These are phyloP conservation scores for Syncephalastrum racemosum DNA, from an alignment of 371 early-diverging fungal species.

Conservation along the genomic window DNA sequence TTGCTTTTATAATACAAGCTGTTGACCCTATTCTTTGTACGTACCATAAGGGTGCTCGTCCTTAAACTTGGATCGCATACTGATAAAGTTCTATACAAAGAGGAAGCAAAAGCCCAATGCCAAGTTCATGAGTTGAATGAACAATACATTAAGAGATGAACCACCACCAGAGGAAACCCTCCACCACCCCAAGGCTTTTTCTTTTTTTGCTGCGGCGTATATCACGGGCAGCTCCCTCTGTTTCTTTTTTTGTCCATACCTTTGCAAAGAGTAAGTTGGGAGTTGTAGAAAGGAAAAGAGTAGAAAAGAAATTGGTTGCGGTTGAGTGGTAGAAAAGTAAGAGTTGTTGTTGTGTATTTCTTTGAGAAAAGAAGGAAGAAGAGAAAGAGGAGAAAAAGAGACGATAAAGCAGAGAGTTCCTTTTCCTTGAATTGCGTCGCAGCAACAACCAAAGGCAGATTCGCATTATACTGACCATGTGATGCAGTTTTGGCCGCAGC, in stretches of 20 bases:
- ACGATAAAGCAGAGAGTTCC: too few species aligned
- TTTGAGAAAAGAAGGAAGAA: neutral
- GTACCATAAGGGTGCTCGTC: conserved; percentile 95
- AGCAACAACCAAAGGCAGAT: too few species aligned
- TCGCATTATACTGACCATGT: too few species aligned
- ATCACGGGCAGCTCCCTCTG: neutral
- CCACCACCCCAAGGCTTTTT: too few species aligned
- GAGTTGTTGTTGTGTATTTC: neutral
- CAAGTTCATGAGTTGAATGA: neutral
- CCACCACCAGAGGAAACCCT: too few species aligned
- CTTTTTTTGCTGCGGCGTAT: too few species aligned
- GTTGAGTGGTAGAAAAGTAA: neutral
- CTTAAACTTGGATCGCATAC: conserved; percentile 92
- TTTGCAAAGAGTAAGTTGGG: neutral
- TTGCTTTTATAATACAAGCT: neutral
- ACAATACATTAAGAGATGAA: neutral
- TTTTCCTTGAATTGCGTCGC: too few species aligned
- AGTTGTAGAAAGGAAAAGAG: neutral
- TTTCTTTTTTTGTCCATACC: neutral
- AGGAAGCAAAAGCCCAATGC: neutral
- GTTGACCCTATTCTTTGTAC: conserved; percentile 19
- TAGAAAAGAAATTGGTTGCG: neutral
- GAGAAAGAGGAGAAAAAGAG: conserved; percentile 1
- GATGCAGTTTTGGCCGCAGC: too few species aligned
- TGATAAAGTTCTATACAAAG: conserved; percentile 3